Conservation (phyloP, 2,329 filamentous ascomycete genomes). For the Pyrenophora teres region DNA sequence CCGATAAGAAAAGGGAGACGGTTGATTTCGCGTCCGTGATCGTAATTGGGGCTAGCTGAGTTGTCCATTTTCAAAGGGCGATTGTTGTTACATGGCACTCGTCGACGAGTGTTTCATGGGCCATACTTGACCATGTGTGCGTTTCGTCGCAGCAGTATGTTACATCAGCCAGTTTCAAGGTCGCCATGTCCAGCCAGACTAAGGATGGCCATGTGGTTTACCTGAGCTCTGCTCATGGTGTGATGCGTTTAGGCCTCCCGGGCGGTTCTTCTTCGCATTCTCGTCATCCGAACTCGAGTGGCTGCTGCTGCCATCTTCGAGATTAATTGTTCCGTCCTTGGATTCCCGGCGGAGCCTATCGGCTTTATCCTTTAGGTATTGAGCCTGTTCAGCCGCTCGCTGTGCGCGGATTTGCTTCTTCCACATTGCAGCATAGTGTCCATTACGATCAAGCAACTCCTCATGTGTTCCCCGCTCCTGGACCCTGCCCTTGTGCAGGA, state of each 20-base stretch:
- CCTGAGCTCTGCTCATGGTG: slow-evolving; percentile 20
- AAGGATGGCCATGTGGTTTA: slow-evolving; percentile 38
- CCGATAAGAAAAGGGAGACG: not conserved
- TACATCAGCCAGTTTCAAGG: not conserved
- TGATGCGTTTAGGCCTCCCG: slow-evolving; percentile 11
- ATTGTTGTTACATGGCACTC: not conserved
- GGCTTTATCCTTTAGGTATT: slow-evolving; percentile 56
- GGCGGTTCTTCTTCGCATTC: slow-evolving; percentile 30
- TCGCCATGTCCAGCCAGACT: slow-evolving; percentile 10
- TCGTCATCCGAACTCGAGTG: slow-evolving; percentile 43
- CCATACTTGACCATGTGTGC: not conserved
- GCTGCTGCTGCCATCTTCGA: slow-evolving; percentile 48
- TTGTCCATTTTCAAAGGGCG: not conserved
- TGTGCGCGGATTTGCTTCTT: slow-evolving; percentile 58
- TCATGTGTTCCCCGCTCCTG: slow-evolving; percentile 58
- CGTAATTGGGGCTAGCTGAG: not conserved
- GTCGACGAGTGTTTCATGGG: not conserved
- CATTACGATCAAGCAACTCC: slow-evolving; percentile 54
- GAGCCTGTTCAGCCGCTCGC: slow-evolving; percentile 56
- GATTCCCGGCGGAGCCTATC: slow-evolving; percentile 55
- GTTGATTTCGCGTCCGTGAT: not conserved
- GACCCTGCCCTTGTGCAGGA: slow-evolving; percentile 58
- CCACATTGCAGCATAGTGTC: slow-evolving; percentile 57
- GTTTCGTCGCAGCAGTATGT: not conserved
- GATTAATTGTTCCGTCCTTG: slow-evolving; percentile 47